Percentiles rank a stretch among this genome's conserved stretches.
These are phyloP conservation scores for Elsinoe ampelina DNA, from an alignment of 2,329 filamentous ascomycete species.

Conservation along the genomic window DNA sequence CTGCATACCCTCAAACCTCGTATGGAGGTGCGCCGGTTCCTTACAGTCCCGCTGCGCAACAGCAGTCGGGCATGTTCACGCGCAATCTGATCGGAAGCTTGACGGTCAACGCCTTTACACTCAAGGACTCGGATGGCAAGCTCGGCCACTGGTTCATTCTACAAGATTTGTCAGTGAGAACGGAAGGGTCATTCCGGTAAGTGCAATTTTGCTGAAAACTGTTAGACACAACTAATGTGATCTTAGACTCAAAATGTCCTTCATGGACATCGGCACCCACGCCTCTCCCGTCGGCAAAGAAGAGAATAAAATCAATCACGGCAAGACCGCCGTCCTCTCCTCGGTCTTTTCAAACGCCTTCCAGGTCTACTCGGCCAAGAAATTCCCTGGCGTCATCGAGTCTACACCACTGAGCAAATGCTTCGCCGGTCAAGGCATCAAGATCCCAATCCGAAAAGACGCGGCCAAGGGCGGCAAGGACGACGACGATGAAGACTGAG, in stretches of 20 bases:
- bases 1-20: conserved; percentile 13
- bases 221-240: conserved; percentile 11
- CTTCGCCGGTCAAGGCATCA: conserved; percentile 89
- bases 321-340: conserved; percentile 71
- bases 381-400: conserved; percentile 95
- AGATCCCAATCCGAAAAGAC: conserved; percentile 92
- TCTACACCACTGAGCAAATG: conserved; percentile 84
- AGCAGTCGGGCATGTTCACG: conserved; percentile 77
- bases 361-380: conserved; percentile 93
- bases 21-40: conserved; percentile 10
- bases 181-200: conserved; percentile 83
- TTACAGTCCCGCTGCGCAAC: conserved; percentile 20
- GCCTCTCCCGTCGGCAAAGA: conserved; percentile 20
- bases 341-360: conserved; percentile 81
- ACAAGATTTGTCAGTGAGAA: conserved; percentile 88
- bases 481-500: conserved; percentile 35
- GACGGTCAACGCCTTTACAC: conserved; percentile 75
- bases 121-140: conserved; percentile 69
- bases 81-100: conserved; percentile 89
- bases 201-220: conserved; percentile 19
- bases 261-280: conserved; percentile 68
- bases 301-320: conserved; percentile 55
- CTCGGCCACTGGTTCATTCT: conserved; percentile 94
- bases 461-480: conserved; percentile 43
- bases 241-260: conserved; percentile 57